These are phyloP conservation scores for Gilbertella persicaria DNA, from an alignment of 371 early-diverging fungal genomes.

Conservation along the genomic window DNA sequence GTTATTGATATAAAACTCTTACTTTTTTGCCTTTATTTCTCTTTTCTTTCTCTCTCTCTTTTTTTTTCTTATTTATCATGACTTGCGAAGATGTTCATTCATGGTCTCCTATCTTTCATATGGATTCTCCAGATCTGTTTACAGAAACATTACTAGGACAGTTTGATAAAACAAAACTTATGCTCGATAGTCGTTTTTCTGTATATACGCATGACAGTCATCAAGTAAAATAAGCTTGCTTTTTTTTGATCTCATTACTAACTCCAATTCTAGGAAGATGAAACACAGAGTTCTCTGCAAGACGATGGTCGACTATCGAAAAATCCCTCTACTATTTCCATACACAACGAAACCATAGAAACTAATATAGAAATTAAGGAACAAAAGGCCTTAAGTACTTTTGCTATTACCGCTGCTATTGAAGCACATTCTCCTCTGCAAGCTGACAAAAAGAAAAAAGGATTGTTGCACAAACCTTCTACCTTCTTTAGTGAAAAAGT, in stretches of 20 bases:
- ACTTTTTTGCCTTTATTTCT: neutral
- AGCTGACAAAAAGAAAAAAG: neutral
- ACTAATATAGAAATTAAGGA: slow-evolving; percentile 4
- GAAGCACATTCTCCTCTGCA: neutral
- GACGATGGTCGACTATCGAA: neutral
- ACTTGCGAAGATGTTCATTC: neutral
- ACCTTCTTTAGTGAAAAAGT: neutral
- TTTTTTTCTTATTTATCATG: neutral
- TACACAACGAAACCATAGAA: neutral
- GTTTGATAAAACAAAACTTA: neutral
- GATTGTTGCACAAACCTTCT: neutral
- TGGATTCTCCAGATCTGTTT: neutral
- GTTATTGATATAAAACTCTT: neutral
- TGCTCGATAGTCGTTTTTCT: neutral
- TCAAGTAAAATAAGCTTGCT: neutral
- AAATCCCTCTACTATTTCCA: neutral
- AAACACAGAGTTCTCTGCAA: neutral
- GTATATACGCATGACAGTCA: neutral
- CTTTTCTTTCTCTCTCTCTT: neutral
- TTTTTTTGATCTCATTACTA: neutral
- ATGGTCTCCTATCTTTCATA: neutral
- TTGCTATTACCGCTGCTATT: slow-evolving; percentile 11
- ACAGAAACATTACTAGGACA: neutral
- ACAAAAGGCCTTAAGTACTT: slow-evolving; percentile 10
- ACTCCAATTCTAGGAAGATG: neutral